phyloP scores from a whole-genome alignment of 2,329 filamentous ascomycete species.

The Dactylellina sp. region DNA sequence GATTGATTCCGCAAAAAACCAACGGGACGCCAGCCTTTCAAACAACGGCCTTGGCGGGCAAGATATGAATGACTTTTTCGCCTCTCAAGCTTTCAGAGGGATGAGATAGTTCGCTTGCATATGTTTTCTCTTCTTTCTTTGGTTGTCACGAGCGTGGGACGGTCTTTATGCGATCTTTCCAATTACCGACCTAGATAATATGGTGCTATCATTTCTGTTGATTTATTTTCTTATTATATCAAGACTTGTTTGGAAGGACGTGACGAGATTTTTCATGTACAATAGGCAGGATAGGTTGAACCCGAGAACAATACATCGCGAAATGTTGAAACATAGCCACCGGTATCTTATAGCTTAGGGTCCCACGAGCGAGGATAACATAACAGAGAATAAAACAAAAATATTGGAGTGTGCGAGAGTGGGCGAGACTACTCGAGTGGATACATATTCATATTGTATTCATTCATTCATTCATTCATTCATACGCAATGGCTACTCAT shows the following conservation, averaged over 20 bases:
- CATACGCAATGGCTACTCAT: too few species aligned
- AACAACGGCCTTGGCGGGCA: constrained; percentile 55
- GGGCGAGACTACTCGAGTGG: too few species aligned
- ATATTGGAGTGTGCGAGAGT: too few species aligned
- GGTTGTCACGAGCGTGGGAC: constrained; percentile 1
- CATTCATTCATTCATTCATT: too few species aligned
- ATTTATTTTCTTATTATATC: constrained; percentile 4
- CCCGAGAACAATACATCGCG: neutral
- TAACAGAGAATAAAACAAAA: too few species aligned
- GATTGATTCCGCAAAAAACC: constrained; percentile 37
- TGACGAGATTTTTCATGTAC: constrained; percentile 22
- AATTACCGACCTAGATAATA: constrained; percentile 14
- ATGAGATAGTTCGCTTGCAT: constrained; percentile 17
- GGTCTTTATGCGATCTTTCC: neutral
- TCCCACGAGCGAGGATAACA: too few species aligned
- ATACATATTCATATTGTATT: too few species aligned
- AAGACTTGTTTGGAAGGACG: constrained; percentile 14
- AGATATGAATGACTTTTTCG: constrained; percentile 55
- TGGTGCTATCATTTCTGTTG: constrained; percentile 17
- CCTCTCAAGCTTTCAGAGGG: constrained; percentile 50
- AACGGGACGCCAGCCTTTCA: constrained; percentile 43
- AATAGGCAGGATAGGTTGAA: constrained; percentile 42
- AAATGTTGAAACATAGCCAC: too few species aligned
- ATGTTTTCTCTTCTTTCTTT: neutral
- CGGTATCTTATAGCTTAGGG: too few species aligned